Percentiles rank a stretch among this genome's conserved stretches.
Evolutionary conservation across 148 eudicot genomes (phyloP).

Genomic region (Oxyria digyna): DNA sequence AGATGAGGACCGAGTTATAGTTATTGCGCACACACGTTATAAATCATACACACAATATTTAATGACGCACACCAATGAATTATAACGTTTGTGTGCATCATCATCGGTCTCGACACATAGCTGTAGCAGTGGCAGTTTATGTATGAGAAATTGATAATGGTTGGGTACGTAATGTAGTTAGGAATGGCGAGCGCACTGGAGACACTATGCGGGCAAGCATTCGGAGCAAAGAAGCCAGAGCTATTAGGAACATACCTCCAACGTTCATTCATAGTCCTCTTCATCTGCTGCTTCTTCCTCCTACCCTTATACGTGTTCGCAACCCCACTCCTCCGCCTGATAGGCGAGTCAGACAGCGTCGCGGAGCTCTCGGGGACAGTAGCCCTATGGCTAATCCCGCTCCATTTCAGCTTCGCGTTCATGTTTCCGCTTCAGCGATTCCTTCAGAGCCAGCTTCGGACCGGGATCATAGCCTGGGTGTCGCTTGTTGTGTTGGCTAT

Average conservation of each 20-base stretch:
- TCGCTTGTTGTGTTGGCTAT: conserved; percentile 20
- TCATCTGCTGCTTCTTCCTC: conserved; percentile 44
- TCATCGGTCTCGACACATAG: no score
- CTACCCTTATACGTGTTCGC: conserved; percentile 42
- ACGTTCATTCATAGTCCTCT: conserved; percentile 41
- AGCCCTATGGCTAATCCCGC: conserved; percentile 40
- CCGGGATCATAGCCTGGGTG: conserved; percentile 39
- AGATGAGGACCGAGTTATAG: no score
- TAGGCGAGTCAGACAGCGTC: conserved; percentile 37
- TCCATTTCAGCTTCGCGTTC: conserved; percentile 60
- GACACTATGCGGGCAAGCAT: conserved; percentile 42
- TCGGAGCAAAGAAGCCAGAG: conserved; percentile 31
- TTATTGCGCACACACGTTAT: no score
- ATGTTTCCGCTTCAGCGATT: conserved; percentile 41
- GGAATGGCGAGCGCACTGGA: conserved; percentile 47
- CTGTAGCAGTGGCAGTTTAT: no score
- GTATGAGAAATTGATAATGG: no score
- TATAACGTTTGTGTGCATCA: no score
- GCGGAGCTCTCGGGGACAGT: conserved; percentile 38
- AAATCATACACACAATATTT: no score
- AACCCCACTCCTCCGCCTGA: conserved; percentile 31
- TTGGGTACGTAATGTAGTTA: conserved; percentile 10
- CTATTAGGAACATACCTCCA: conserved; percentile 38
- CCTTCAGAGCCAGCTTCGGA: conserved; percentile 51
- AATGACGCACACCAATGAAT: no score